Evolutionary conservation across 1,284 basidiomycete species (phyloP).

Genomic region (Pseudozyma tsukubaensis): DNA sequence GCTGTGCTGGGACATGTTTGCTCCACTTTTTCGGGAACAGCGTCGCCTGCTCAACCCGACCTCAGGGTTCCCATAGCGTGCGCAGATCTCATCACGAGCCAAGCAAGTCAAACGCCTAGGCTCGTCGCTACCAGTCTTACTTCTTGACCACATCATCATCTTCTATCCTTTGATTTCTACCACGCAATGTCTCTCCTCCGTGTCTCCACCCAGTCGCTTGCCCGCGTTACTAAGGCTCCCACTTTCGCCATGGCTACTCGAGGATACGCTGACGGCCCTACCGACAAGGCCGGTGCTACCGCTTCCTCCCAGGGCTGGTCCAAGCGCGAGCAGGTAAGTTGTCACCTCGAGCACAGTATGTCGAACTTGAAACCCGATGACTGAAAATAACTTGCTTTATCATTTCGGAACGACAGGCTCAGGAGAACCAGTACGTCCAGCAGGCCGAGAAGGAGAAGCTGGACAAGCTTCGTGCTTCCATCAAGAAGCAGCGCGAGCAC

Average conservation of each 20-base stretch:
- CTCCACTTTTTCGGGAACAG: constrained; percentile 16
- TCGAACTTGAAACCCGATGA: background rate
- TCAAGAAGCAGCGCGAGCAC: constrained; percentile 59
- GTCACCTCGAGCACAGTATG: background rate
- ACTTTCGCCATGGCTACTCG: constrained; percentile 49
- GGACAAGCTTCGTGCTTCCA: constrained; percentile 52
- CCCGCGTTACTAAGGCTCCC: constrained; percentile 43
- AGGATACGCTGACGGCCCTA: constrained; percentile 55
- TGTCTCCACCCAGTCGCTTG: constrained; percentile 43
- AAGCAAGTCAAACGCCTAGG: background rate
- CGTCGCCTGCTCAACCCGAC: background rate
- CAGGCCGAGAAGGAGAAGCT: constrained; percentile 64
- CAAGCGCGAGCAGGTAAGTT: constrained; percentile 58
- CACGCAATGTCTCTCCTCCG: constrained; percentile 50
- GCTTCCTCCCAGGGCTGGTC: constrained; percentile 52
- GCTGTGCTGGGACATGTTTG: constrained; percentile 2
- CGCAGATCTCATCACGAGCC: background rate
- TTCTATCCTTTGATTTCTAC: background rate
- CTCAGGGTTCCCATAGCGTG: constrained; percentile 2
- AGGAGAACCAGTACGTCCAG: constrained; percentile 60
- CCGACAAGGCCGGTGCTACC: constrained; percentile 52
- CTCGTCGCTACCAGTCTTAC: background rate
- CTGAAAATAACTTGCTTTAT: background rate
- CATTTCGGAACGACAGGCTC: constrained; percentile 22
- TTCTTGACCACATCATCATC: constrained; percentile 14